Evolutionary conservation across 1,284 basidiomycete species (phyloP).

Genomic region (Rhodotorula sp.): DNA sequence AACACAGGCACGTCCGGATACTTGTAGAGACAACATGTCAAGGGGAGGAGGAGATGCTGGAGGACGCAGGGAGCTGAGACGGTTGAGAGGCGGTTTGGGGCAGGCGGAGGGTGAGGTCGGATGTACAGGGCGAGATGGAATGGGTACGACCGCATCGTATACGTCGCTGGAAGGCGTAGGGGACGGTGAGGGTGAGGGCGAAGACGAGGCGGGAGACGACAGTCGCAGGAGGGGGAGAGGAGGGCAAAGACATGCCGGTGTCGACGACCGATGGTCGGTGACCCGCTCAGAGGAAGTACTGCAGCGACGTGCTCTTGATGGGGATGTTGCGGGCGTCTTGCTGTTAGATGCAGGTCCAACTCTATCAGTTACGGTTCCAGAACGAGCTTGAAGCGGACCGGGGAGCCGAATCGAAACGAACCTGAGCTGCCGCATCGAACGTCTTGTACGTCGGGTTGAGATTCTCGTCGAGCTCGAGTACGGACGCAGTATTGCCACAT

Average conservation of each 20-base stretch:
- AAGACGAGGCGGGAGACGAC: neutral
- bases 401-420: slow-evolving; percentile 1
- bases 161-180: too few species aligned
- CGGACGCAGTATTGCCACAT: slow-evolving; percentile 91
- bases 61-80: too few species aligned
- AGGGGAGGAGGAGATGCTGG: too few species aligned
- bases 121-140: too few species aligned
- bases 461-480: slow-evolving; percentile 86
- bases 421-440: slow-evolving; percentile 64
- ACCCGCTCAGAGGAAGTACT: slow-evolving; percentile 39
- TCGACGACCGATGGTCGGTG: too few species aligned
- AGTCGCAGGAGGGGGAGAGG: neutral
- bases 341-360: neutral
- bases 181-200: neutral
- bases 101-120: too few species aligned
- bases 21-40: too few species aligned
- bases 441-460: slow-evolving; percentile 89
- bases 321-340: slow-evolving; percentile 41
- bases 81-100: too few species aligned
- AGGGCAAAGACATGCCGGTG: too few species aligned
- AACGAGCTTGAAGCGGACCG: neutral
- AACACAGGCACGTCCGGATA: too few species aligned
- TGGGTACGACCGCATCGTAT: neutral
- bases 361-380: neutral
- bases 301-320: slow-evolving; percentile 41